A percentile compares a stretch with the other conserved stretches of the same genome.
These are phyloP conservation scores for Triadica sebifera DNA, from an alignment of 345 rosid genomes.

Conservation along the genomic window DNA sequence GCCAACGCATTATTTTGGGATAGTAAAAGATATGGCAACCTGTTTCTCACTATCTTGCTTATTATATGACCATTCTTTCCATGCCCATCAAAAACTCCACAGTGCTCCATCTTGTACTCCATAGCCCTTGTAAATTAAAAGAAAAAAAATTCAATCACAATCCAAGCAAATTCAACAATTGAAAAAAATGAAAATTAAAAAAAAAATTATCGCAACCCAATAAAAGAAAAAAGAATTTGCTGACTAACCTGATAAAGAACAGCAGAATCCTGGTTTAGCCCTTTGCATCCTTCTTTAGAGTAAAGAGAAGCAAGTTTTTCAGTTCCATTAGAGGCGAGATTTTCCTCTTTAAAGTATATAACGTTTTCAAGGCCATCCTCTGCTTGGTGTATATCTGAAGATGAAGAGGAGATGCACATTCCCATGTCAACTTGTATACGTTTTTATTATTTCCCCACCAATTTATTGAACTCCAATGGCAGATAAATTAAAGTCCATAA, in stretches of 20 bases:
- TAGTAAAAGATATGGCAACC: slow-evolving; percentile 55
- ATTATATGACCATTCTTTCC: slow-evolving; percentile 71
- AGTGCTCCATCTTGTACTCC: slow-evolving; percentile 54
- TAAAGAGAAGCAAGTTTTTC: slow-evolving; percentile 47
- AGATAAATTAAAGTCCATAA: slow-evolving; percentile 18
- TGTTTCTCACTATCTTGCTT: slow-evolving; percentile 64
- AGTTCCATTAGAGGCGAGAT: slow-evolving; percentile 9
- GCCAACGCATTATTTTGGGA: slow-evolving; percentile 44
- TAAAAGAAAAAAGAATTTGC: not conserved
- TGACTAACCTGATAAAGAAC: slow-evolving; percentile 51
- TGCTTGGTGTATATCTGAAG: slow-evolving; percentile 41
- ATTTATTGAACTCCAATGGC: too few relatives aligned
- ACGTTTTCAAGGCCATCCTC: slow-evolving; percentile 29
- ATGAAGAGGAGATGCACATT: slow-evolving; percentile 48
- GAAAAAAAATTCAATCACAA: not conserved
- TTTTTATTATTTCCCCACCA: slow-evolving; percentile 2
- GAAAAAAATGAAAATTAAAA: not conserved
- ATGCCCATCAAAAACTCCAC: slow-evolving; percentile 90
- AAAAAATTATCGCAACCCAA: not conserved
- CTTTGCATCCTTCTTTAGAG: slow-evolving; percentile 67
- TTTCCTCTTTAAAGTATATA: slow-evolving; percentile 12
- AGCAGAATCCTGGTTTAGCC: slow-evolving; percentile 82
- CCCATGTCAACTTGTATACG: slow-evolving; percentile 35
- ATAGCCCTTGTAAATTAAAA: slow-evolving; percentile 42
- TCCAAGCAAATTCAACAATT: not conserved